These are phyloP conservation scores for Penicillium argentinense DNA, from an alignment of 495 filamentous ascomycete species.

Conservation along the genomic window DNA sequence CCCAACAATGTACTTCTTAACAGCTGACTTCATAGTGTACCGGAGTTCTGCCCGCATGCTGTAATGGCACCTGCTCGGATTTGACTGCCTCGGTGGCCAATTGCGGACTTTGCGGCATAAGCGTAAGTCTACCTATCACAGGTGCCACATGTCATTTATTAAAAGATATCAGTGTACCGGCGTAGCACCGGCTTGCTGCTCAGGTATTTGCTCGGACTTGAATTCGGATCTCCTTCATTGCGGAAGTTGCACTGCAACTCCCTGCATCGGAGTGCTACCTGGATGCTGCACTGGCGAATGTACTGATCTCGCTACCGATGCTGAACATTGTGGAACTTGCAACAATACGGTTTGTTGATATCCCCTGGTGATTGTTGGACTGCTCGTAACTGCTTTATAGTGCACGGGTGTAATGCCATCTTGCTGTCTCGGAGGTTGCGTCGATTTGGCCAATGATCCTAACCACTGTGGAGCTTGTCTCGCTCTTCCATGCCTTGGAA, in stretches of 20 bases:
- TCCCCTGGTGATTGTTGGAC: background rate
- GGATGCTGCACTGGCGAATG: slow-evolving; percentile 16
- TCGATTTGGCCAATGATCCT: slow-evolving; percentile 7
- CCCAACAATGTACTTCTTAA: too few species aligned
- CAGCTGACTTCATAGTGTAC: slow-evolving; percentile 10
- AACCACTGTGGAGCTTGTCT: slow-evolving; percentile 16
- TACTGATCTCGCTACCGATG: slow-evolving; percentile 12
- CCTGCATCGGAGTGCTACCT: slow-evolving; percentile 12
- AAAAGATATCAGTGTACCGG: slow-evolving; percentile 10
- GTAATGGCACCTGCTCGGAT: slow-evolving; percentile 13
- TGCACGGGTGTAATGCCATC: slow-evolving; percentile 12
- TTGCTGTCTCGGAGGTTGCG: slow-evolving; percentile 14
- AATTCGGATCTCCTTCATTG: slow-evolving; percentile 5
- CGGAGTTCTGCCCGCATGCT: slow-evolving; percentile 17
- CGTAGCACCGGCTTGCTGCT: slow-evolving; percentile 11
- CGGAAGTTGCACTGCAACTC: slow-evolving; percentile 6
- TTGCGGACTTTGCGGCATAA: slow-evolving; percentile 14
- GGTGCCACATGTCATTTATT: background rate
- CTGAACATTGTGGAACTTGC: slow-evolving; percentile 17
- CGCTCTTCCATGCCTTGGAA: slow-evolving; percentile 12
- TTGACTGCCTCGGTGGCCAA: slow-evolving; percentile 5
- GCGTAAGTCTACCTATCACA: background rate
- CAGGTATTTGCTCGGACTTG: slow-evolving; percentile 13
- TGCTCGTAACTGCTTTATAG: too few species aligned
- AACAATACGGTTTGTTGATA: slow-evolving; percentile 4